Evolutionary conservation across 176 grass and related monocot species (phyloP).

Genomic region (Dendrocalamus sinicus): DNA sequence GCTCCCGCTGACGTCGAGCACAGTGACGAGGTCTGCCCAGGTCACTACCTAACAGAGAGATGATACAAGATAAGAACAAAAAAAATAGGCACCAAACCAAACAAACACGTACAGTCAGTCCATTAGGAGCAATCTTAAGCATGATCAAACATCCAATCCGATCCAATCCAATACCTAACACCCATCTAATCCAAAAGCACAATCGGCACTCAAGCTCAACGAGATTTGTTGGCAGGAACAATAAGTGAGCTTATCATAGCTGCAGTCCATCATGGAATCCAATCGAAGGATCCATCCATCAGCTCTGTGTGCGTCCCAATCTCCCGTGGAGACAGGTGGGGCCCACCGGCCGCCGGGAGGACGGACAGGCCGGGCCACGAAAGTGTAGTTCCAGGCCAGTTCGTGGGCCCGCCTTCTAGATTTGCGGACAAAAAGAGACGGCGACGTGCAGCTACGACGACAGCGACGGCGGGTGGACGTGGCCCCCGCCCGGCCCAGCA

Average conservation of each 20-base stretch:
- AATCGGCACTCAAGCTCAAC: not conserved
- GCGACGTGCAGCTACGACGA: not conserved
- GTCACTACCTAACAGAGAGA: no score
- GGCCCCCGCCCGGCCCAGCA: not conserved
- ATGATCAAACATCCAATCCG: not conserved
- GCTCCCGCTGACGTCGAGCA: no score
- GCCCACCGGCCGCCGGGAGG: not conserved
- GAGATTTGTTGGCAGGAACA: not conserved
- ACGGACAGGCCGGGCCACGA: conserved; percentile 8
- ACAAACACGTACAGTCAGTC: not conserved
- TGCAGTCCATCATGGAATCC: not conserved
- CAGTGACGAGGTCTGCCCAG: no score
- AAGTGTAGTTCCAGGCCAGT: not conserved
- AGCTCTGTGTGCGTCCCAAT: no score
- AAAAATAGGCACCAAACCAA: not conserved
- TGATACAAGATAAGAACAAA: not conserved
- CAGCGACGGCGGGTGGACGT: not conserved
- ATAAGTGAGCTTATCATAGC: conserved; percentile 18
- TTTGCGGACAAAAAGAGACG: not conserved
- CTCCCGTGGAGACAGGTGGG: not conserved
- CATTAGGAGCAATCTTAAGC: not conserved
- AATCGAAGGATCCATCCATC: no score
- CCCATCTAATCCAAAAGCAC: not conserved
- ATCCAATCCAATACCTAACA: conserved; percentile 25
- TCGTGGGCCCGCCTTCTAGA: not conserved